These are phyloP conservation scores for Coniochaeta hoffmannii DNA, from an alignment of 2,329 filamentous ascomycete species.

Conservation along the genomic window DNA sequence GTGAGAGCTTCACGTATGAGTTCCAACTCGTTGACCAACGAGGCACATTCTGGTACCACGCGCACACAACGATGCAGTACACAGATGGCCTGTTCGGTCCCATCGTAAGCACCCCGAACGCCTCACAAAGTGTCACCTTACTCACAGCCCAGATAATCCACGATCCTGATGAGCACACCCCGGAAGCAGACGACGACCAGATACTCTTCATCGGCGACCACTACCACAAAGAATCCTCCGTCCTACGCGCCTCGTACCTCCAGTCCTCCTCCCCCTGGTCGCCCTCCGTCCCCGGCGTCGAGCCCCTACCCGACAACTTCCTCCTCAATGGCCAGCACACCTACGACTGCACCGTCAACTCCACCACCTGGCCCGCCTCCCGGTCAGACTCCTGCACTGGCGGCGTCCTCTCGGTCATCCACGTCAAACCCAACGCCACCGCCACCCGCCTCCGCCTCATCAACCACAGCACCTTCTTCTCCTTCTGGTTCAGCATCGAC, in stretches of 20 bases:
- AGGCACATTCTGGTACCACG: slow-evolving; percentile 49
- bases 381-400: slow-evolving; percentile 17
- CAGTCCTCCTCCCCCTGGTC: slow-evolving; percentile 26
- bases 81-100: slow-evolving; percentile 58
- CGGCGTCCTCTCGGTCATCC: slow-evolving; percentile 23
- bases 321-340: slow-evolving; percentile 30
- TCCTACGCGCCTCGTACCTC: slow-evolving; percentile 22
- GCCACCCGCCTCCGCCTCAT: slow-evolving; percentile 28
- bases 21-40: slow-evolving; percentile 39
- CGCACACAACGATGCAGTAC: slow-evolving; percentile 53
- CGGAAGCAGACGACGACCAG: slow-evolving; percentile 23
- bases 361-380: slow-evolving; percentile 13
- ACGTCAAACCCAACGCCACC: slow-evolving; percentile 16
- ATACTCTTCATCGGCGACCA: slow-evolving; percentile 30
- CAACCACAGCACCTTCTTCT: slow-evolving; percentile 29
- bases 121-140: not conserved
- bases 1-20: slow-evolving; percentile 50
- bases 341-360: slow-evolving; percentile 23
- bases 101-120: slow-evolving; percentile 32
- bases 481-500: slow-evolving; percentile 31
- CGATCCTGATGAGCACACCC: slow-evolving; percentile 23
- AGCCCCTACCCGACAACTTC: slow-evolving; percentile 32
- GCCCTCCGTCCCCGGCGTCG: slow-evolving; percentile 22
- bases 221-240: slow-evolving; percentile 26
- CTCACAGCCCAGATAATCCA: slow-evolving; percentile 22